These are phyloP conservation scores for Avena insularis DNA, from an alignment of 176 grass and related monocot species.

Conservation along the genomic window DNA sequence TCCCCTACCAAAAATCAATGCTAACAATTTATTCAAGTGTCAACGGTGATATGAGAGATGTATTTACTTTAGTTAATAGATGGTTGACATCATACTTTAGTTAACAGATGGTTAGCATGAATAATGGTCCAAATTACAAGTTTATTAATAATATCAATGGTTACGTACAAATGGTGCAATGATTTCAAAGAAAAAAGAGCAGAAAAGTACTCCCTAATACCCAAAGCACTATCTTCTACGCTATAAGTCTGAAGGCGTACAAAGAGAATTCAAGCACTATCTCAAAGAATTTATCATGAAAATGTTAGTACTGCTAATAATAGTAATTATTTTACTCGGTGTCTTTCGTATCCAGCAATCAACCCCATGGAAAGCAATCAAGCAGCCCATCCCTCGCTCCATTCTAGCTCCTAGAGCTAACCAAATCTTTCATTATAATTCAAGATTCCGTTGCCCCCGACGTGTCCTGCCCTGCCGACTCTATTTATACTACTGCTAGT, in stretches of 20 bases:
- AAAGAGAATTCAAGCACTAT: too few species aligned
- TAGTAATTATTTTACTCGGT: too few species aligned
- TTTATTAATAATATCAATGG: too few species aligned
- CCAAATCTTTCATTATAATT: slow-evolving; percentile 67
- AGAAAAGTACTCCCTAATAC: too few species aligned
- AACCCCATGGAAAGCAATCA: slow-evolving; percentile 43
- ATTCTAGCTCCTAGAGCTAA: slow-evolving; percentile 29
- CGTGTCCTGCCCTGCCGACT: background rate
- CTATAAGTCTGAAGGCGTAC: background rate
- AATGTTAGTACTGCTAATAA: too few species aligned
- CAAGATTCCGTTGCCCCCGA: slow-evolving; percentile 49
- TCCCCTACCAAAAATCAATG: background rate
- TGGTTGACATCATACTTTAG: background rate
- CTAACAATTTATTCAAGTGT: background rate
- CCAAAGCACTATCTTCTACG: background rate
- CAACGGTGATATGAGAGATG: background rate
- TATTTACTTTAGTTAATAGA: background rate
- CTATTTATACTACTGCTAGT: slow-evolving; percentile 48
- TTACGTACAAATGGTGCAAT: too few species aligned
- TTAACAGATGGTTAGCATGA: too few species aligned
- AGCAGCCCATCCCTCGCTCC: background rate
- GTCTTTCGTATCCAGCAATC: slow-evolving; percentile 37
- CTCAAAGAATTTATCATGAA: too few species aligned
- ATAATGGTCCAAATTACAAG: too few species aligned
- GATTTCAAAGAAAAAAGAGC: too few species aligned